phyloP scores from a whole-genome alignment of 371 early-diverging fungal genomes.

The Mortierella sp. region DNA sequence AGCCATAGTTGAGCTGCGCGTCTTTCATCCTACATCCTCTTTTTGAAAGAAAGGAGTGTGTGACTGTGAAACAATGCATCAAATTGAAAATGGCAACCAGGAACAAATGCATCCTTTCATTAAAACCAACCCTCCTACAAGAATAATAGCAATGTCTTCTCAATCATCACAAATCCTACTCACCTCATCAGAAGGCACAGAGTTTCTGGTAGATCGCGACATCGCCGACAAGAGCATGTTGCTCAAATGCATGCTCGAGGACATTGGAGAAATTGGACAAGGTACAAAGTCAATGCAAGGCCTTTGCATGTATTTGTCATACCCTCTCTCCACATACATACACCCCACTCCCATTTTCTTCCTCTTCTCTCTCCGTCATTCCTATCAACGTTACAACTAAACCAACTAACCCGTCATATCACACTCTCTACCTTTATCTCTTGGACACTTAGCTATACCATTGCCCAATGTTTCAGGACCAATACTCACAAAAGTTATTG shows the following conservation, averaged over 20 bases:
- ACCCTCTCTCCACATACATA: not conserved
- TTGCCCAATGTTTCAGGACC: slow-evolving; percentile 91
- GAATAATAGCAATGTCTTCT: slow-evolving; percentile 3
- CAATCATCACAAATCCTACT: slow-evolving; percentile 53
- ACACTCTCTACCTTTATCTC: too few species aligned
- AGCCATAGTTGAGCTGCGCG: too few species aligned
- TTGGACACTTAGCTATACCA: slow-evolving; percentile 67
- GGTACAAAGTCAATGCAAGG: slow-evolving; percentile 27
- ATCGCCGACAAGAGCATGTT: slow-evolving; percentile 82
- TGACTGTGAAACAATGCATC: slow-evolving; percentile 6
- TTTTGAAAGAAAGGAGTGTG: not conserved
- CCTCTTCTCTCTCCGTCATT: not conserved
- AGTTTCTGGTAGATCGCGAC: slow-evolving; percentile 79
- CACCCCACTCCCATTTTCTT: not conserved
- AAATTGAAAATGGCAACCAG: not conserved
- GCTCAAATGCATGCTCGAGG: slow-evolving; percentile 88
- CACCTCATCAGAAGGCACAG: slow-evolving; percentile 76
- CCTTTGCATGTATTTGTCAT: not conserved
- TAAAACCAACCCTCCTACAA: not conserved
- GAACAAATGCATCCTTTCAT: slow-evolving; percentile 4
- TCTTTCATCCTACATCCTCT: too few species aligned
- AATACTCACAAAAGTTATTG: slow-evolving; percentile 83
- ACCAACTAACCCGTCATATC: too few species aligned
- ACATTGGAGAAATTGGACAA: slow-evolving; percentile 73
- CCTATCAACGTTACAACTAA: too few species aligned